Percentiles rank a stretch among this genome's conserved stretches.
phyloP scores from a whole-genome alignment of 257 asterid species.

The Solanum paucissectum region DNA sequence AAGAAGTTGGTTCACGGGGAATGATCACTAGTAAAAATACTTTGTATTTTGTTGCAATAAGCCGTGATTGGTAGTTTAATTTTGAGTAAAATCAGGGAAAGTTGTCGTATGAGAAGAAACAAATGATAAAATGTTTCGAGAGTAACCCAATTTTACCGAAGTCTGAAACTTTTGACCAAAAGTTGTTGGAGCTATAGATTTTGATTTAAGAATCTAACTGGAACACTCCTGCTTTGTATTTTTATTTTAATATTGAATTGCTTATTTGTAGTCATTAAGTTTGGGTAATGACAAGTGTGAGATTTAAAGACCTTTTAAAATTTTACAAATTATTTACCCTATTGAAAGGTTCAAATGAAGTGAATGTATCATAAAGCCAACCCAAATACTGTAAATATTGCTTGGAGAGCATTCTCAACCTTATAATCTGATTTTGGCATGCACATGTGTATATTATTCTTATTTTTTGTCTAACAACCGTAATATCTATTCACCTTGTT shows the following conservation, averaged over 20 bases:
- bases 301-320: not conserved
- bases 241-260: not conserved
- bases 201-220: not conserved
- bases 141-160: not conserved
- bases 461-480: not conserved
- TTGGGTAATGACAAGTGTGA: not conserved
- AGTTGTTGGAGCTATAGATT: not conserved
- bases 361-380: not conserved
- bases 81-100: not conserved
- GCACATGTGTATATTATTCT: not conserved
- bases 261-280: not conserved
- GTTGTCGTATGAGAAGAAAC: not conserved
- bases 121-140: not conserved
- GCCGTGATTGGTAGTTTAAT: not conserved
- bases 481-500: not conserved
- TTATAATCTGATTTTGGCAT: not conserved
- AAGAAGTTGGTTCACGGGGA: not conserved
- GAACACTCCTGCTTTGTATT: not conserved
- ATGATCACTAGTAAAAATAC: not conserved
- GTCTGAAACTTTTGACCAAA: not conserved
- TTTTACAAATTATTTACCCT: not conserved
- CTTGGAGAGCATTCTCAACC: not conserved
- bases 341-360: not conserved
- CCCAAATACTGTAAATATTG: not conserved
- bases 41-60: not conserved